phyloP scores from a whole-genome alignment of 2,329 filamentous ascomycete genomes.

The Tolypocladium cylindrosporum region DNA sequence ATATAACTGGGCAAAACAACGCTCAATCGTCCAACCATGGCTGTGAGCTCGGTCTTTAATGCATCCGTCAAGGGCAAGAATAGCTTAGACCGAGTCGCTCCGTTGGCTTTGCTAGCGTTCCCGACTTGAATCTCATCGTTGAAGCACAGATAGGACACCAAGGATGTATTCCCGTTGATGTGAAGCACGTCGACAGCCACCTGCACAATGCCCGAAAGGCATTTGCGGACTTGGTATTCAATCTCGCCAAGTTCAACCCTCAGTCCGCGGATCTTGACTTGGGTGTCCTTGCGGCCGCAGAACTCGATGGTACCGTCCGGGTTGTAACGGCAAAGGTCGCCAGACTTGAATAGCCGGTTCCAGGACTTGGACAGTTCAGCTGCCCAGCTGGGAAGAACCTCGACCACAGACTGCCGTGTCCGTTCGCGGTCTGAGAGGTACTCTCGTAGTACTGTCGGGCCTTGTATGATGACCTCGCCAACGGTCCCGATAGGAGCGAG shows the following conservation, averaged over 20 bases:
- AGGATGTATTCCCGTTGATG: no score
- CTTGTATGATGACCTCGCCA: neutral
- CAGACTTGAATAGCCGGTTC: constrained; percentile 6
- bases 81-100: no score
- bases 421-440: neutral
- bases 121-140: no score
- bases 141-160: no score
- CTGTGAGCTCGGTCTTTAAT: neutral
- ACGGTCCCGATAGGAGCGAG: neutral
- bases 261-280: constrained; percentile 17
- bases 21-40: neutral
- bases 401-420: neutral
- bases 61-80: neutral
- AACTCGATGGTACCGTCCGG: constrained; percentile 9
- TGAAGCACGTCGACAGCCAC: neutral
- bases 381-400: no score
- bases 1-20: constrained; percentile 1
- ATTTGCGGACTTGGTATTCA: neutral
- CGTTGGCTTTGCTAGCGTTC: no score
- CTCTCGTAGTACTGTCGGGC: neutral
- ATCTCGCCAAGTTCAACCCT: constrained; percentile 2
- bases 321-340: constrained; percentile 19
- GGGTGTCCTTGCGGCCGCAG: constrained; percentile 12
- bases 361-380: neutral
- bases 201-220: neutral